phyloP scores from a whole-genome alignment of 2,329 filamentous ascomycete genomes.

The Penicillium sp. region DNA sequence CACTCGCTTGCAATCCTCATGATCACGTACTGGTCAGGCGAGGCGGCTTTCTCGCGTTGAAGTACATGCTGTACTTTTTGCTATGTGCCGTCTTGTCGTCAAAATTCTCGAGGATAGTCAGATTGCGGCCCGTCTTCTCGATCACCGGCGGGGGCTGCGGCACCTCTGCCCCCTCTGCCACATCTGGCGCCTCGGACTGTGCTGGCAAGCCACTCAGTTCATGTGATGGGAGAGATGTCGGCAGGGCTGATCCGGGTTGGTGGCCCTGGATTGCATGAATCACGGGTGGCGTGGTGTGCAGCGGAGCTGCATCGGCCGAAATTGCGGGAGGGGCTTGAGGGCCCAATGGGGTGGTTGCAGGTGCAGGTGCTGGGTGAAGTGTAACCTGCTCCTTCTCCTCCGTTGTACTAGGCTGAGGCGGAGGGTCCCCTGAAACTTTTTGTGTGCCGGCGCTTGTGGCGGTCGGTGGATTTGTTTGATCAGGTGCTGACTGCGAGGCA shows the following conservation, averaged over 20 bases:
- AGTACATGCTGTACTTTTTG: slow-evolving; percentile 55
- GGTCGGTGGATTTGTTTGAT: neutral
- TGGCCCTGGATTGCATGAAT: slow-evolving; percentile 3
- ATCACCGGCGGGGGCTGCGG: slow-evolving; percentile 39
- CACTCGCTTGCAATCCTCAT: neutral
- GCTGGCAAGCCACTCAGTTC: slow-evolving; percentile 16
- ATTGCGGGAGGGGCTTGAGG: slow-evolving; percentile 7
- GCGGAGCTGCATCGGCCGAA: slow-evolving; percentile 5
- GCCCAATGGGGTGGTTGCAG: slow-evolving; percentile 5
- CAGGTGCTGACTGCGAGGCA: neutral
- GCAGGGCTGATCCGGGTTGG: neutral
- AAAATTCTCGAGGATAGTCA: slow-evolving; percentile 60
- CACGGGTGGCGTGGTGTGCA: slow-evolving; percentile 11
- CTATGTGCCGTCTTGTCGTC: slow-evolving; percentile 55
- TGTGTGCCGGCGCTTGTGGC: slow-evolving; percentile 4
- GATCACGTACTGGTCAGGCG: slow-evolving; percentile 48
- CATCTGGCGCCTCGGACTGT: slow-evolving; percentile 17
- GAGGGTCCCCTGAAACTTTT: neutral
- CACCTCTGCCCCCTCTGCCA: slow-evolving; percentile 17
- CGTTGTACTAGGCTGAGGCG: neutral
- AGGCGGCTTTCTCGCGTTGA: slow-evolving; percentile 50
- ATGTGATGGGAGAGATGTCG: slow-evolving; percentile 10
- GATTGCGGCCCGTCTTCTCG: slow-evolving; percentile 55
- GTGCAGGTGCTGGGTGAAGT: neutral
- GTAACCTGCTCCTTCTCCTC: neutral